Evolutionary conservation across 2,329 filamentous ascomycete genomes (phyloP), one percentile per base, ranked within the genome.

Genomic region (Aspergillus ustus): DNA sequence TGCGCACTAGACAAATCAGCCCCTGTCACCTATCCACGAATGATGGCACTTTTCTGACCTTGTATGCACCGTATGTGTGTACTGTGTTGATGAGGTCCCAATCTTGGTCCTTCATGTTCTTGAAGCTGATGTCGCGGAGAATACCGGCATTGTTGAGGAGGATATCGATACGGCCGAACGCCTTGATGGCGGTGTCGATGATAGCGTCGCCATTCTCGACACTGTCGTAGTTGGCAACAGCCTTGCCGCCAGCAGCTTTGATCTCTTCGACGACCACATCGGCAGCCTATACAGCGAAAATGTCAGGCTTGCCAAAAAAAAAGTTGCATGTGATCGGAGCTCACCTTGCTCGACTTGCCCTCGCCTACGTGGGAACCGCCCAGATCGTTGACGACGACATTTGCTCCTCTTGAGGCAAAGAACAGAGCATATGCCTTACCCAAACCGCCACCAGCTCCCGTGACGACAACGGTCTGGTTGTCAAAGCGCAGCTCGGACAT

Each of bases 81-180:
- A 98, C 94, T 77, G 88, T 90, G 80, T 94, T 91, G 76, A 97
- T 91, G 69, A 97, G 82, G 76, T 99, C 94, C 95, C 95, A 99
- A 79, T 99, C 95, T 75, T 90, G 81, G 78, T 99, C 95, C 78
- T 90, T 95, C 87, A 98, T 96, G 82, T 98, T 98, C 87, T 97
- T 97, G 84, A 99, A 98, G 85, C 91, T 94, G 75, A 98, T 79
- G 81, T 98, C 93, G 64, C 94, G 90, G 63, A 97, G 85, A 75
- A 98, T 98, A 74, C 95, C 94, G 64, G 95, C 95, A 76, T 98
- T 99, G 86, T 99, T 99, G 81, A 99, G 90, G 72, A 99, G 89
- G 67, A 99, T 83, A 78, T 99, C 94, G 79, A 99, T 87, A 72
- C 94, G 91, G 69, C 81, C 81, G 60, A 82, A 83, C 65, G 72